These are phyloP conservation scores for Populus euphratica DNA, from an alignment of 345 rosid genomes.

Conservation along the genomic window DNA sequence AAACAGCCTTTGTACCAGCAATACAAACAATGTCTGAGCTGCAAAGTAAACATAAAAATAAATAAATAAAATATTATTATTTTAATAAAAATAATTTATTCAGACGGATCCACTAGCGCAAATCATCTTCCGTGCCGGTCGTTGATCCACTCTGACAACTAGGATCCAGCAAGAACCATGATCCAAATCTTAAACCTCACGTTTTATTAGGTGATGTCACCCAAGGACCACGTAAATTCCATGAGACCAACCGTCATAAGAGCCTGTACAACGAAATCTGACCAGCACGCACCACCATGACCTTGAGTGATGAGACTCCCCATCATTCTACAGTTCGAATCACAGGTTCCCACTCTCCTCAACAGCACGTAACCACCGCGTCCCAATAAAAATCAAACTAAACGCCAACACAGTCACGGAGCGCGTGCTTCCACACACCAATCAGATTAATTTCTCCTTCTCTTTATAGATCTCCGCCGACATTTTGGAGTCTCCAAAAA, in stretches of 20 bases:
- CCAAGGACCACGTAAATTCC: slow-evolving; percentile 10
- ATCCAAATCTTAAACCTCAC: neutral
- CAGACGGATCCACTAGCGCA: too few relatives aligned
- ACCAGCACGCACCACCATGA: slow-evolving; percentile 18
- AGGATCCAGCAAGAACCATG: too few relatives aligned
- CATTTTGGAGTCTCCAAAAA: slow-evolving; percentile 12
- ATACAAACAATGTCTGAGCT: too few relatives aligned
- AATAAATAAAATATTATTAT: too few relatives aligned
- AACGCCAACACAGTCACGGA: too few relatives aligned
- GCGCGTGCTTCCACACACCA: neutral
- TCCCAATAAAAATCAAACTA: neutral
- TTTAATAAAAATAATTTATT: too few relatives aligned
- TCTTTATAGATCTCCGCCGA: slow-evolving; percentile 38
- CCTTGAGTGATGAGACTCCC: neutral
- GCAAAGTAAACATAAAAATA: too few relatives aligned
- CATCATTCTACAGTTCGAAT: neutral
- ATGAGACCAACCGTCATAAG: neutral
- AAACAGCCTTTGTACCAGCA: too few relatives aligned
- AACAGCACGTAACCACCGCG: neutral
- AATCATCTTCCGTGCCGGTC: too few relatives aligned
- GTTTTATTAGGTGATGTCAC: neutral
- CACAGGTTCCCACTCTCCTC: neutral
- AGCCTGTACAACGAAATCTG: neutral
- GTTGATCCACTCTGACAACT: too few relatives aligned
- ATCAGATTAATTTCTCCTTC: neutral